phyloP scores from a whole-genome alignment of 1,284 basidiomycete species.

The Neonothopanus nambi region DNA sequence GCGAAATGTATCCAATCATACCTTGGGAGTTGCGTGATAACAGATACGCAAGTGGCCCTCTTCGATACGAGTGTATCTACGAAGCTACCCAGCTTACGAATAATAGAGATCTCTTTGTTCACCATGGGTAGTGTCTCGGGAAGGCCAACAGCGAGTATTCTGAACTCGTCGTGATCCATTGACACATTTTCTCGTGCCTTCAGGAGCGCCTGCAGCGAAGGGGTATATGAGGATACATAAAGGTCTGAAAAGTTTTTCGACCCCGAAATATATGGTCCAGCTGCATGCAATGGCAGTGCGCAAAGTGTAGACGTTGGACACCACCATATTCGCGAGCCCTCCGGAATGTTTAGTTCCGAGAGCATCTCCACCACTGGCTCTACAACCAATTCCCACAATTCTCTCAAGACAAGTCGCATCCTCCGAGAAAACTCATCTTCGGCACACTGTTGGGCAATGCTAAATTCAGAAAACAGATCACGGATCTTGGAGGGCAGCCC shows the following conservation, averaged over 20 bases:
- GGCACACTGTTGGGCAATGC: constrained; percentile 13
- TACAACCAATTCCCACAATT: constrained; percentile 35
- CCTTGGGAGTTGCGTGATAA: constrained; percentile 20
- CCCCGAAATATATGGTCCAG: constrained; percentile 22
- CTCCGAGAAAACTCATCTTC: constrained; percentile 3
- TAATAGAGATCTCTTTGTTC: constrained; percentile 1
- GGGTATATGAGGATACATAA: constrained; percentile 24
- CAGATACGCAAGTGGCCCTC: constrained; percentile 20
- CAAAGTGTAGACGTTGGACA: constrained; percentile 37
- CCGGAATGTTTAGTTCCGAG: neutral
- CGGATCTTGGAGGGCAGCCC: too few species aligned
- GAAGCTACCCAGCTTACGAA: neutral
- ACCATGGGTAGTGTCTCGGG: too few species aligned
- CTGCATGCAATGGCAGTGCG: constrained; percentile 41
- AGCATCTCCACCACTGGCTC: constrained; percentile 27
- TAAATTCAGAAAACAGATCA: constrained; percentile 18
- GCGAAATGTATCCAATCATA: constrained; percentile 29
- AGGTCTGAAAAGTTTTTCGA: constrained; percentile 13
- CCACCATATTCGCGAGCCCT: constrained; percentile 43
- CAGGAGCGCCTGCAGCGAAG: constrained; percentile 20
- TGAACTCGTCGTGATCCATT: too few species aligned
- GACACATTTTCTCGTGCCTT: neutral
- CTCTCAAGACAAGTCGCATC: constrained; percentile 18
- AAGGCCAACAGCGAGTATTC: too few species aligned
- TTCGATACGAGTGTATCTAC: neutral